Conservation (phyloP, 305 asterid genomes). For the Fraxinus floribunda region DNA sequence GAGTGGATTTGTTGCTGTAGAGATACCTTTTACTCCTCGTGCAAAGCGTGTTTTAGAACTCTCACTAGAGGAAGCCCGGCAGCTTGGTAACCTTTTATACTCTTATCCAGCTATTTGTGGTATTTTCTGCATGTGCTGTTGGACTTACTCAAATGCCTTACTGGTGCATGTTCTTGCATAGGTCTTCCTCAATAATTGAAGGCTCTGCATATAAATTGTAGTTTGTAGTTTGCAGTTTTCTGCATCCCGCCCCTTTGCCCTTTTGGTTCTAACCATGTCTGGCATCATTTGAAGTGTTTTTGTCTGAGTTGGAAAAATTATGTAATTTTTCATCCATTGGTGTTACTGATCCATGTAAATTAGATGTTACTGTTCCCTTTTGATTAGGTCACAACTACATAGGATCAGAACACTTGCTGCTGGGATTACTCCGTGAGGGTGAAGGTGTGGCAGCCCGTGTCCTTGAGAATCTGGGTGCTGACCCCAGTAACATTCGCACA, state of each 20-base stretch:
- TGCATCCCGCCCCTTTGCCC: background rate
- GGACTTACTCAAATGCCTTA: background rate
- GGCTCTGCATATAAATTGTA: background rate
- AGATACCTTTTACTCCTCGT: slow-evolving; percentile 97
- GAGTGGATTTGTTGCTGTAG: slow-evolving; percentile 94
- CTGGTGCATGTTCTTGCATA: background rate
- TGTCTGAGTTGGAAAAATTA: background rate
- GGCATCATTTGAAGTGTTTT: background rate
- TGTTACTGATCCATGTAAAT: background rate
- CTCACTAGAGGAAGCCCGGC: slow-evolving; percentile 97
- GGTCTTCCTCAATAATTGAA: background rate
- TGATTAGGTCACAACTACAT: slow-evolving; percentile 89
- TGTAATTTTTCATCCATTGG: background rate
- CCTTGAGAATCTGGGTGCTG: slow-evolving; percentile 95
- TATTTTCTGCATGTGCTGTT: background rate
- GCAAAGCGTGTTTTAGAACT: slow-evolving; percentile 95
- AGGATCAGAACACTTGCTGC: slow-evolving; percentile 93
- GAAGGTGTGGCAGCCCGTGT: slow-evolving; percentile 98
- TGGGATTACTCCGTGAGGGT: slow-evolving; percentile 98
- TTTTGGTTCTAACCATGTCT: background rate
- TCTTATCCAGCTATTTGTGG: background rate
- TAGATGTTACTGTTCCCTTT: background rate
- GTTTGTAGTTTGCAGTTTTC: background rate
- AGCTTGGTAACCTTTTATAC: slow-evolving; percentile 62
- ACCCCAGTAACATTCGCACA: slow-evolving; percentile 87